phyloP scores from a whole-genome alignment of 306 rosid species.

The Acacia crassicarpa region DNA sequence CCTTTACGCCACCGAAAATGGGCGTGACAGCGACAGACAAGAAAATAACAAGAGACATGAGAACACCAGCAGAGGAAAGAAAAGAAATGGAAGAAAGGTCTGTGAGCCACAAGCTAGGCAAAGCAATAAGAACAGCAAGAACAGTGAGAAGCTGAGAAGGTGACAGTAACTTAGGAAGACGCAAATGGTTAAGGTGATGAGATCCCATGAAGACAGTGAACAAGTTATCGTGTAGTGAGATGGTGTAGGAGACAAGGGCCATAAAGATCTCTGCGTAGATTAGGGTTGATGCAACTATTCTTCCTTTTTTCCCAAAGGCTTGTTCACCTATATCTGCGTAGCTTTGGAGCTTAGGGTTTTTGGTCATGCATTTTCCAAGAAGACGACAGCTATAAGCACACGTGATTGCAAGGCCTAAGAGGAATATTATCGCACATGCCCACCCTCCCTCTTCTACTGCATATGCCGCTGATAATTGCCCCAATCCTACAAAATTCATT shows the following conservation, averaged over 20 bases:
- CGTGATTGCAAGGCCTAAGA: slow-evolving; percentile 55
- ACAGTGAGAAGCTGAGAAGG: slow-evolving; percentile 51
- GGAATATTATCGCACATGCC: slow-evolving; percentile 42
- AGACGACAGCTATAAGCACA: slow-evolving; percentile 52
- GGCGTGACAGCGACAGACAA: slow-evolving; percentile 50
- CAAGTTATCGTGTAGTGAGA: slow-evolving; percentile 74
- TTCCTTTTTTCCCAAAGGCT: slow-evolving; percentile 74
- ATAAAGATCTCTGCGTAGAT: slow-evolving; percentile 68
- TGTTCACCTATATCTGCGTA: slow-evolving; percentile 61
- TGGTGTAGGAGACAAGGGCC: slow-evolving; percentile 83
- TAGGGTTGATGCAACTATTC: slow-evolving; percentile 43
- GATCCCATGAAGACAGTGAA: slow-evolving; percentile 41
- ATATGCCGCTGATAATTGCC: slow-evolving; percentile 76
- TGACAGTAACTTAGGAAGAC: slow-evolving; percentile 38
- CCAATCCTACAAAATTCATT: slow-evolving; percentile 51
- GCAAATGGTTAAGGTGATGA: slow-evolving; percentile 26
- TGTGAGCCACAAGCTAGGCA: slow-evolving; percentile 73
- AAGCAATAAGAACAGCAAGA: slow-evolving; percentile 51
- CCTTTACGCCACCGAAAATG: slow-evolving; percentile 44
- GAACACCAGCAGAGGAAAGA: slow-evolving; percentile 61
- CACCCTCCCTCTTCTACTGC: slow-evolving; percentile 72
- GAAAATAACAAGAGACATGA: slow-evolving; percentile 64
- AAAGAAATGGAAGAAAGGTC: slow-evolving; percentile 68
- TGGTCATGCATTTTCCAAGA: slow-evolving; percentile 67
- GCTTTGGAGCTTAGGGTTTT: slow-evolving; percentile 51